Conservation (phyloP, 768 basidiomycete species). For the Amanita phalloides region DNA sequence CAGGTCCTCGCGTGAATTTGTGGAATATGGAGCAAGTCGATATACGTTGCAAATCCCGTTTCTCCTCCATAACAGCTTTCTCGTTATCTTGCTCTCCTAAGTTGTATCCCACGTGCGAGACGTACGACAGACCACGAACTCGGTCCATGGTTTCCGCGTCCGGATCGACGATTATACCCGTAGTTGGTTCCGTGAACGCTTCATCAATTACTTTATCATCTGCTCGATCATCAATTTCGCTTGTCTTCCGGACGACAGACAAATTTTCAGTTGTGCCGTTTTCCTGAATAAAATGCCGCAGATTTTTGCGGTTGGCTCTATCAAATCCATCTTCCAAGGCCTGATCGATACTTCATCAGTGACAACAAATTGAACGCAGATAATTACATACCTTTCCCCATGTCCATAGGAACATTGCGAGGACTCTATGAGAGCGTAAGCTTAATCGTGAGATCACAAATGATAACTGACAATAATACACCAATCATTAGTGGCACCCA, state of each 20-base stretch:
- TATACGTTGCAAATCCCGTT: constrained; percentile 25
- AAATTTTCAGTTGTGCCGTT: constrained; percentile 11
- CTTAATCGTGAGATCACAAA: not conserved
- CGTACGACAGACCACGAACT: constrained; percentile 9
- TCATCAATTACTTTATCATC: not conserved
- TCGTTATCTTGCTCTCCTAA: constrained; percentile 11
- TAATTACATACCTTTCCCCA: constrained; percentile 39
- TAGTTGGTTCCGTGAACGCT: not conserved
- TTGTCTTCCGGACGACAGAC: not conserved
- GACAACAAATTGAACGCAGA: not conserved
- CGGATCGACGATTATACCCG: constrained; percentile 9
- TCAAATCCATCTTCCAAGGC: constrained; percentile 55
- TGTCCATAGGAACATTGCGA: constrained; percentile 52
- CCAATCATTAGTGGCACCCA: constrained; percentile 61
- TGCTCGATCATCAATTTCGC: not conserved
- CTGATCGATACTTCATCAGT: constrained; percentile 12
- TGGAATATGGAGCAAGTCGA: constrained; percentile 49
- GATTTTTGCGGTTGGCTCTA: constrained; percentile 37
- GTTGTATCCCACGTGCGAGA: constrained; percentile 8
- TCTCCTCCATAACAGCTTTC: constrained; percentile 12
- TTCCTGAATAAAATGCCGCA: constrained; percentile 43
- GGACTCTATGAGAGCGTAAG: constrained; percentile 16
- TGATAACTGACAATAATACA: constrained; percentile 27
- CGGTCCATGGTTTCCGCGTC: constrained; percentile 8
- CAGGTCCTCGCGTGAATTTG: constrained; percentile 38